Evolutionary conservation across 2,329 filamentous ascomycete species (phyloP).

Genomic region (Paraphaeosphaeria minitans): DNA sequence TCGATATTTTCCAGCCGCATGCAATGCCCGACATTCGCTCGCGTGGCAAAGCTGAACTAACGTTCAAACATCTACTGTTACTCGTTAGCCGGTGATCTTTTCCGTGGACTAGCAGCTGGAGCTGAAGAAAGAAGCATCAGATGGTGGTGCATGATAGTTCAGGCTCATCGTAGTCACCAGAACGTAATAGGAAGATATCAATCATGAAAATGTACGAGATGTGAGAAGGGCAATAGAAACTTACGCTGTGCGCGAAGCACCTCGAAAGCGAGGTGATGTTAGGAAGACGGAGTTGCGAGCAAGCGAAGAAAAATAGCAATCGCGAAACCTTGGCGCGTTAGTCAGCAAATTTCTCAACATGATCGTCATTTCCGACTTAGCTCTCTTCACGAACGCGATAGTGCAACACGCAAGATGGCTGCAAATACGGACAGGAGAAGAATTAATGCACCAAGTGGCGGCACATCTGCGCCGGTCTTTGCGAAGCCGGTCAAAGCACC

Average conservation of each 20-base stretch:
- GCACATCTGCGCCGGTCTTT: constrained; percentile 76
- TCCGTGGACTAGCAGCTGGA: constrained; percentile 11
- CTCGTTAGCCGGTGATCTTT: constrained; percentile 26
- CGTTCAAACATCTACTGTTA: constrained; percentile 11
- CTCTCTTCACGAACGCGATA: background rate
- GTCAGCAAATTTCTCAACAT: constrained; percentile 28
- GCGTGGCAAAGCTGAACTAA: background rate
- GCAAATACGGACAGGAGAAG: constrained; percentile 72
- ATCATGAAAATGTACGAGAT: constrained; percentile 48
- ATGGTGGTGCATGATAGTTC: constrained; percentile 68
- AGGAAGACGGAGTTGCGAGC: constrained; percentile 14
- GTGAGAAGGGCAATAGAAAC: constrained; percentile 13
- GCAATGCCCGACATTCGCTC: background rate
- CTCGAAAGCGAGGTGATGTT: constrained; percentile 23
- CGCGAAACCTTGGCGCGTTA: constrained; percentile 40
- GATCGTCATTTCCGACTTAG: background rate
- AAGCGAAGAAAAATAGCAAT: constrained; percentile 27
- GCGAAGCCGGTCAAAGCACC: constrained; percentile 57
- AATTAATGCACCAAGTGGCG: constrained; percentile 83
- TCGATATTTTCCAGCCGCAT: background rate
- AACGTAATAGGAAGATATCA: constrained; percentile 60
- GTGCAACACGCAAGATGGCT: constrained; percentile 22
- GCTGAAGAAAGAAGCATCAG: constrained; percentile 44
- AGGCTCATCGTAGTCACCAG: constrained; percentile 62
- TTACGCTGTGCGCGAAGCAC: constrained; percentile 28